A percentile compares a stretch with the other conserved stretches of the same genome.
Conservation (phyloP, 768 basidiomycete species). For the Auricularia cornea region DNA sequence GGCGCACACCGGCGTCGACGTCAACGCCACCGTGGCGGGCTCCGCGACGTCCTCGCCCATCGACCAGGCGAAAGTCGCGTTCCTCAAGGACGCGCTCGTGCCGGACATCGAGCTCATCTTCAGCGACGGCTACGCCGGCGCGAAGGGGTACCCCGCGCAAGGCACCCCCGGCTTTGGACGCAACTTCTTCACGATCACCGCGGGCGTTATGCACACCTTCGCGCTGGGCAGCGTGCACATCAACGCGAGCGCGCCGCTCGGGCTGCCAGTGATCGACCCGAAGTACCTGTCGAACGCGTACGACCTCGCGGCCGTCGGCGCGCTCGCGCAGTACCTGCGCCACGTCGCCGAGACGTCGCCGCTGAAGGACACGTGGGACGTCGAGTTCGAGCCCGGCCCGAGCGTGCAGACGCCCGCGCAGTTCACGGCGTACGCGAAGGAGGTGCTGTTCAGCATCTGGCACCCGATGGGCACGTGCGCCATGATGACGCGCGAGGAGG, state of each 20-base stretch:
- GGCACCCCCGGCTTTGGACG: too few relatives aligned
- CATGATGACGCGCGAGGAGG: constrained; percentile 45
- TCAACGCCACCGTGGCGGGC: not conserved
- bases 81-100: not conserved
- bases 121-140: not conserved
- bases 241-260: constrained; percentile 25
- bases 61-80: not conserved
- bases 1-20: not conserved
- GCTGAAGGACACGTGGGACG: constrained; percentile 34
- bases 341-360: constrained; percentile 44
- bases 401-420: constrained; percentile 44
- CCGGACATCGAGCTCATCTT: not conserved
- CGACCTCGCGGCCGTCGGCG: constrained; percentile 42
- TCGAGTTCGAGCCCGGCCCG: constrained; percentile 42
- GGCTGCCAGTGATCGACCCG: constrained; percentile 33
- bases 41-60: not conserved
- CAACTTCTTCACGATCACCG: not conserved
- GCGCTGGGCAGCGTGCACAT: constrained; percentile 16
- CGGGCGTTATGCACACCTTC: not conserved
- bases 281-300: constrained; percentile 25
- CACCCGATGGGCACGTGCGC: constrained; percentile 52
- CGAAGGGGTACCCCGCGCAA: too few relatives aligned
- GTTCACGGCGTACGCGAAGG: constrained; percentile 39
- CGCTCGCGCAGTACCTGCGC: constrained; percentile 54
- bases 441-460: constrained; percentile 21